Base-by-base conservation (phyloP, 768 basidiomycete genomes). In the Favolaschia claudopus region DNA sequence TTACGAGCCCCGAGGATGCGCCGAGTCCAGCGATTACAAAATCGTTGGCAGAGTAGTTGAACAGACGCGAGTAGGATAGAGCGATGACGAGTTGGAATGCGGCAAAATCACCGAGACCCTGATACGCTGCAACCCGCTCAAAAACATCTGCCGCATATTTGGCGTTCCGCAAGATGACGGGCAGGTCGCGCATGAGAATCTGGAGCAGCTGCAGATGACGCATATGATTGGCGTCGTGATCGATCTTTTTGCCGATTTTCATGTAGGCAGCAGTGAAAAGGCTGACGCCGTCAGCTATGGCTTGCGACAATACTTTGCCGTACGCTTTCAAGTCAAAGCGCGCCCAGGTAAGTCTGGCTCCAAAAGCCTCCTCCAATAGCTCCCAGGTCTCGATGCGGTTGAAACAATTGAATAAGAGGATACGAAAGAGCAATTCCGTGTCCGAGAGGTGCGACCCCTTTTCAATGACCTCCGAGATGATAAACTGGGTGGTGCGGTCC, bases 331-430 rank as follows among this genome's bases (percentile, higher is more conserved):
- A 79, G 55, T 84, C 71, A 65, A 86, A 93, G 15, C 73, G 73
- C 43, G 74, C 67, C 89, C 88, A 93, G 34, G 82, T 89, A 46
- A 88, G 77, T 12, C 9, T 27, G 14, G 82, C 77, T 15, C 87
- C 84, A 22, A 92, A 75, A 4, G 81, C 69, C 9, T 71, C 54
- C 44, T 76, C 74, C 25, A 93, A 76, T 17, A 81, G 73, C 69
- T 90, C 82, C 84, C 89, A 93, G 9, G 92, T 93, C 55, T 83
- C 83, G 39, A 89, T 86, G 63, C 75, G 85, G 63, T 87, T 90
- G 76, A 89, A 93, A 13, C 76, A 77, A 66, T 87, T 88, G 79
- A 89, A 93, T 36, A 93, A 77, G 17, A 80, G 57, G 54, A 93
- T 81, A 40, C 92, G 88, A 63, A 93, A 93, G 22, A 84, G 81